Evolutionary conservation across 1,139 yeast genomes (phyloP).

Genomic region (Meyerozyma guilliermondii): DNA sequence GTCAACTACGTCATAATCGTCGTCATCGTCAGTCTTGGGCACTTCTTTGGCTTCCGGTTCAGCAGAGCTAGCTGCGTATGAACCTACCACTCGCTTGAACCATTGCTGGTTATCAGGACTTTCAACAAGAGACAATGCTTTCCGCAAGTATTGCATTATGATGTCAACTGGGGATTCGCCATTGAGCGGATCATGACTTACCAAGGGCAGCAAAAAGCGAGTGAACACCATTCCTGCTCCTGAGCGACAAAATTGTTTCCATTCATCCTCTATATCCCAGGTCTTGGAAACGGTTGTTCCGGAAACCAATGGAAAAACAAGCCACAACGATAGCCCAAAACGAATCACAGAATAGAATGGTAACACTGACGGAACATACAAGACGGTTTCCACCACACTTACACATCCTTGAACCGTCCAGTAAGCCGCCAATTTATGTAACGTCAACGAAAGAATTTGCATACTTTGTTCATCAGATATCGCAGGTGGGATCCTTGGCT

Average conservation of each 20-base stretch:
- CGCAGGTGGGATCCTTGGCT: constrained; percentile 8
- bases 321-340: constrained; percentile 45
- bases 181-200: background rate
- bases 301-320: constrained; percentile 39
- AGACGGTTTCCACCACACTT: constrained; percentile 25
- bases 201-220: constrained; percentile 12
- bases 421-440: constrained; percentile 55
- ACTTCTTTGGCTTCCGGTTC: background rate
- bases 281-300: constrained; percentile 3
- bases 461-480: constrained; percentile 12
- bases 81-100: background rate
- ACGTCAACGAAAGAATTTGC: constrained; percentile 28
- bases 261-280: constrained; percentile 12
- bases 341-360: constrained; percentile 46
- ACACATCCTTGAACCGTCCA: constrained; percentile 48
- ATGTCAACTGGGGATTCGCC: background rate
- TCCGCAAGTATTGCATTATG: constrained; percentile 6
- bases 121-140: background rate
- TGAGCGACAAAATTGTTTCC: constrained; percentile 14
- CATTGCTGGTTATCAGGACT: constrained; percentile 2
- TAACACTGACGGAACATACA: constrained; percentile 29
- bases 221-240: constrained; percentile 40
- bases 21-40: constrained; percentile 11
- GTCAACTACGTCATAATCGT: constrained; percentile 43
- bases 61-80: background rate